Evolutionary conservation across 1,284 basidiomycete species (phyloP), one percentile per base, ranked within the genome.

Genomic region (Moesziomyces globuligerus): DNA sequence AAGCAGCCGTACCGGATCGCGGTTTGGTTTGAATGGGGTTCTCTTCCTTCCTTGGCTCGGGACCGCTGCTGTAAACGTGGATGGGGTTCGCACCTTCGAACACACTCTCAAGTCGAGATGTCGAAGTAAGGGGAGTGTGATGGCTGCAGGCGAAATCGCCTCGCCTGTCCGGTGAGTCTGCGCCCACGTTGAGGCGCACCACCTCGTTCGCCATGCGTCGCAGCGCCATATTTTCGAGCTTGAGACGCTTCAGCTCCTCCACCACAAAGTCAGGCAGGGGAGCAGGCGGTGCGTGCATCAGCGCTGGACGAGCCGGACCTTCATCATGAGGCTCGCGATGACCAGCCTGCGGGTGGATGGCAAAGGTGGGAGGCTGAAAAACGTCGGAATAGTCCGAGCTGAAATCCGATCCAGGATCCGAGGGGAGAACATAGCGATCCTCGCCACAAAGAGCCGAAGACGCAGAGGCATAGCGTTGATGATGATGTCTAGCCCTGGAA

Each of bases 151-250:
- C 25, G 24, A 25, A 2, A 20, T 34, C 32, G 15, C 10, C 24
- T 10, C 24, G 48, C n/a, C 23, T 23, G 7, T 49, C 26, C 7
- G 47, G 37, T 9, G 25, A 51, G 28, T 34, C 32, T 6, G 48
- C 13, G 15, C 34, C 38, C 25, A 50, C 40, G 40, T 51, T 54
- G 46, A 39, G 24, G 3, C 46, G 21, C 32, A 69, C 55, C 24
- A 69, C 41, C 26, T 69, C 66, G 18, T 59, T 39, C 3, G 66
- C 59, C 54, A 69, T 61, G 26, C 56, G 54, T 32, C 48, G 48
- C 15, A 69, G 66, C 15, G 66, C 66, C 55, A 69, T 62, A 38
- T 69, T 69, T 34, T 69, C 66, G 23, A 69, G 48, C 51, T 69
- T 69, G 40, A 69, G 66, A 3, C 50, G 54, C 23, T 62, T 62